A percentile compares a stretch with the other conserved stretches of the same genome.
These are phyloP conservation scores for Meripilus lineatus DNA, from an alignment of 1,284 basidiomycete genomes.

Conservation along the genomic window DNA sequence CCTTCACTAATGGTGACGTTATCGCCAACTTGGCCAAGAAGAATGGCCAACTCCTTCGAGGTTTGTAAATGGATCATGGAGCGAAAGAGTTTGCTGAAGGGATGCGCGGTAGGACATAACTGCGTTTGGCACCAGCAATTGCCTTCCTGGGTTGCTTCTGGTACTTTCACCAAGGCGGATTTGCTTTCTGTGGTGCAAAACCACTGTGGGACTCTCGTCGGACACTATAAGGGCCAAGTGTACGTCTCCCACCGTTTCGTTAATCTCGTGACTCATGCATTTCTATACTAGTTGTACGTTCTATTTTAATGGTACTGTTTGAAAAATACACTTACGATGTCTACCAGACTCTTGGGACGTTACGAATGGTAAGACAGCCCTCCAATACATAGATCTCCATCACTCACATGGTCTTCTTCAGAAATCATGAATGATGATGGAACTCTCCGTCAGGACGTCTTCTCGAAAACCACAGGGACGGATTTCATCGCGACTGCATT, in stretches of 20 bases:
- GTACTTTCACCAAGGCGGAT: conserved; percentile 33
- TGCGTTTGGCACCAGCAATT: conserved; percentile 51
- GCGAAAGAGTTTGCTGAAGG: no score
- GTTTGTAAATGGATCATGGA: no score
- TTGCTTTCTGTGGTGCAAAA: conserved; percentile 37
- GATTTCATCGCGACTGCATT: conserved; percentile 36
- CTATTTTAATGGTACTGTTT: no score
- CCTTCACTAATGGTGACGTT: conserved; percentile 35
- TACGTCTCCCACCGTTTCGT: conserved; percentile 20
- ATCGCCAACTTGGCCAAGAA: conserved; percentile 39
- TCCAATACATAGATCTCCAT: neutral
- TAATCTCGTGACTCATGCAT: neutral
- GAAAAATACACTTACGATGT: neutral
- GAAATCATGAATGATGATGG: conserved; percentile 54
- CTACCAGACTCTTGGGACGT: conserved; percentile 28
- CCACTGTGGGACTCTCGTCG: conserved; percentile 40
- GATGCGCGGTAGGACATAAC: conserved; percentile 34
- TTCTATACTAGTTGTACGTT: no score
- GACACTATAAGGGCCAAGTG: conserved; percentile 43
- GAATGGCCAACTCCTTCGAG: conserved; percentile 39
- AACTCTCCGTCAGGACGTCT: conserved; percentile 37
- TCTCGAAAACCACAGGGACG: conserved; percentile 36
- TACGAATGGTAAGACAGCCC: conserved; percentile 22
- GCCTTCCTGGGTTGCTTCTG: conserved; percentile 39
- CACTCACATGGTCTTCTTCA: conserved; percentile 1